Percentiles rank a stretch among this genome's conserved stretches.
phyloP scores from a whole-genome alignment of 164 flowering plant genomes.

The Aristolochia californica region DNA sequence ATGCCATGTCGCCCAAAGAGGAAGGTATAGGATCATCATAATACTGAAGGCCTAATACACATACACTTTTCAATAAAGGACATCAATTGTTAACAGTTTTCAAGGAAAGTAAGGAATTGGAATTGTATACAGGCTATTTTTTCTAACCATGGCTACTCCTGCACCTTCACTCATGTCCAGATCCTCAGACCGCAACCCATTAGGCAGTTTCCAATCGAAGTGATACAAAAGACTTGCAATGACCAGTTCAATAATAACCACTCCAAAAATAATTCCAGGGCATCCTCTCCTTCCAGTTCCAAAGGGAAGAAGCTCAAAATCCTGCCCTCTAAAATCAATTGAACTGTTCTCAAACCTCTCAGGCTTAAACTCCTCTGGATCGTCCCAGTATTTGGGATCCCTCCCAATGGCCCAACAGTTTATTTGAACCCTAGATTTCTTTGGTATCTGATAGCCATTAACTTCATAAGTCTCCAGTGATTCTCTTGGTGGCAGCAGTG shows the following conservation, averaged over 20 bases:
- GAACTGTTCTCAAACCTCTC: slow-evolving; percentile 25
- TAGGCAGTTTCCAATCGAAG: slow-evolving; percentile 9
- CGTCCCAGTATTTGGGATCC: slow-evolving; percentile 28
- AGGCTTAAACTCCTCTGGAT: slow-evolving; percentile 25
- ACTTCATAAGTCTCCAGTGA: slow-evolving; percentile 13
- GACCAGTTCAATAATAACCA: not conserved
- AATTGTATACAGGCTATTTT: not conserved
- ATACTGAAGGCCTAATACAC: too few species aligned
- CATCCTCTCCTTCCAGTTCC: slow-evolving; percentile 14
- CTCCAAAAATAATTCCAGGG: slow-evolving; percentile 20
- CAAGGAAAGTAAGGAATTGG: slow-evolving; percentile 1
- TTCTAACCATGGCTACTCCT: slow-evolving; percentile 1
- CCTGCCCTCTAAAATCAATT: slow-evolving; percentile 16
- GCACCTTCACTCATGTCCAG: slow-evolving; percentile 6
- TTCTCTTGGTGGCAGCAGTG: slow-evolving; percentile 29
- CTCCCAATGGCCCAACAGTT: slow-evolving; percentile 22
- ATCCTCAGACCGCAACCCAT: not conserved
- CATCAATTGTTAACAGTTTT: too few species aligned
- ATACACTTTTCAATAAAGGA: too few species aligned
- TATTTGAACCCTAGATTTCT: slow-evolving; percentile 21
- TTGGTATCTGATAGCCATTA: slow-evolving; percentile 21
- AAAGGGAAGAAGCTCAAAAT: slow-evolving; percentile 26
- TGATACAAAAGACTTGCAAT: slow-evolving; percentile 4
- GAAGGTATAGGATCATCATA: too few species aligned
- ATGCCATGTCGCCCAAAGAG: too few species aligned